Evolutionary conservation across 2,329 filamentous ascomycete genomes (phyloP), one percentile per base, ranked within the genome.

Genomic region (Verticillium zaregamsianum): DNA sequence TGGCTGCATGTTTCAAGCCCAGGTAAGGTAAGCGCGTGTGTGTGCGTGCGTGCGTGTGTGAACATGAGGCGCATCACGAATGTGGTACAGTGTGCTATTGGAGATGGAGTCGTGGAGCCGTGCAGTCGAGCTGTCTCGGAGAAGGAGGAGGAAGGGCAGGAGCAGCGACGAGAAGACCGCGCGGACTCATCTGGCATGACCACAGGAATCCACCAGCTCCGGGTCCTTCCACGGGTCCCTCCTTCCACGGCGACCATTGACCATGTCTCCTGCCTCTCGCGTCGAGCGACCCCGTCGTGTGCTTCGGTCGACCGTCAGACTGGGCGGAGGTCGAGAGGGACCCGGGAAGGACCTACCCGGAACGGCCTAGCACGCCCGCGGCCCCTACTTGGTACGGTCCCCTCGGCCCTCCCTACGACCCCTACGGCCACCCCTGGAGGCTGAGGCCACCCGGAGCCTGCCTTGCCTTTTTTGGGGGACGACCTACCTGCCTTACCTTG

Each of bases 231-330:
- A 7, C 20, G 7, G 7, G n/a, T 52, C 45, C n/a, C 23, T 25
- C 7, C 45, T 52, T 52, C 5, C 17, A 28, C 20, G n/a, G 14
- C 8, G 20, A 52, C 45, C 54, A 33, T 14, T 7, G 9, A 52
- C 45, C 54, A 55, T 28, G 17, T 37, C 55, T 57, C 55, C 57
- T 58, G 57, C 57, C 57, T 58, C 57, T 45, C 57, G 23, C 35
- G 39, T 49, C 57, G 37, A 35, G 35, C 6, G 9, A 23, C 45
- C n/a, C 45, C 45, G 20, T 52, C 45, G 20, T 20, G 20, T 52
- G 45, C 45, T 52, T 23, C 45, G 11, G 20, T 28, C 20, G 45
- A 20, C 45, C 45, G 45, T 25, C 45, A 23, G 45, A 8, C 45
- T 52, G 45, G 45, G 45, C 20, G 5, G 45, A 23, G 45, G n/a